Conservation (phyloP, 2,329 filamentous ascomycete species). For the Alternaria sp. region DNA sequence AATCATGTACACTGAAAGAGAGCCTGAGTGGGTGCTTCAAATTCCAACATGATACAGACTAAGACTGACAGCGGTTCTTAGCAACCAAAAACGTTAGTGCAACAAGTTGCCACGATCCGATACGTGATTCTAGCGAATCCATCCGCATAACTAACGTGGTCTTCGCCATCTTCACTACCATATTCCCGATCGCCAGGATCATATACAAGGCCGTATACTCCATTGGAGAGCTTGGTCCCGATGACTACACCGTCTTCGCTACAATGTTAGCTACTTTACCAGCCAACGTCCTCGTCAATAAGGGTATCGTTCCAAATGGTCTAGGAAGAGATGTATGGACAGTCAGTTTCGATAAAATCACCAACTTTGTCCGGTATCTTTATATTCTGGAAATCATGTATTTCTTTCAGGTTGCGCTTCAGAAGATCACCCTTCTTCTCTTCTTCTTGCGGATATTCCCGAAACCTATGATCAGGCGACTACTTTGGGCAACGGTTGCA, state of each 20-base stretch:
- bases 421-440: slow-evolving; percentile 43
- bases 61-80: slow-evolving; percentile 25
- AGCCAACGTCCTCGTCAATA: slow-evolving; percentile 38
- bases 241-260: slow-evolving; percentile 49
- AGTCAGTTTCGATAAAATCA: slow-evolving; percentile 54
- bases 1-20: slow-evolving; percentile 29
- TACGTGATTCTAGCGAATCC: slow-evolving; percentile 47
- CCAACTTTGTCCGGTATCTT: slow-evolving; percentile 51
- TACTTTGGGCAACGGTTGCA: slow-evolving; percentile 32
- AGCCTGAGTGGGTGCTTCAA: slow-evolving; percentile 21
- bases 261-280: slow-evolving; percentile 36
- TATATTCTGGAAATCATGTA: slow-evolving; percentile 49
- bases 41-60: not conserved
- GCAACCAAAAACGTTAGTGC: slow-evolving; percentile 56
- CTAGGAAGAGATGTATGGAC: slow-evolving; percentile 64
- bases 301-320: slow-evolving; percentile 45
- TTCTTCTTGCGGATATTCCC: slow-evolving; percentile 46
- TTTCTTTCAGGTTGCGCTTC: slow-evolving; percentile 40
- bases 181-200: slow-evolving; percentile 50
- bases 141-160: slow-evolving; percentile 48
- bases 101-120: slow-evolving; percentile 51
- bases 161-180: slow-evolving; percentile 47
- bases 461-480: slow-evolving; percentile 21
- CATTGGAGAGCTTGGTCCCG: slow-evolving; percentile 47
- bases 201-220: slow-evolving; percentile 51